These are phyloP conservation scores for Eucalyptus viminalis DNA, from an alignment of 345 rosid species.

Conservation along the genomic window DNA sequence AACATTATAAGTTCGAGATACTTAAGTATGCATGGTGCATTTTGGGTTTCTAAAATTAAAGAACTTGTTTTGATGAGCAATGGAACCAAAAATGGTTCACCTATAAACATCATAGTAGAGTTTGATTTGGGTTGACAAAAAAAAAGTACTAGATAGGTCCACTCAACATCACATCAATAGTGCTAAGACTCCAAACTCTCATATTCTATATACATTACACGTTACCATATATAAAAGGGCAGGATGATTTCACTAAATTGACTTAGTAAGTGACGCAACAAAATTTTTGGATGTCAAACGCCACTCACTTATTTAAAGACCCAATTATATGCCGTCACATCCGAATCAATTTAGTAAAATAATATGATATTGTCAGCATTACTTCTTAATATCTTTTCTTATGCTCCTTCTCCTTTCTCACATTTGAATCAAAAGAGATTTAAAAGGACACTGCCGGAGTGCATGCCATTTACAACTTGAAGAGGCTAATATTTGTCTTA, in stretches of 20 bases:
- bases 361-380: not conserved
- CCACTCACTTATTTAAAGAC: not conserved
- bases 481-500: not conserved
- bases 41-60: no score
- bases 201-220: not conserved
- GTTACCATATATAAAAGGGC: not conserved
- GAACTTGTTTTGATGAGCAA: no score
- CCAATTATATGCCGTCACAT: not conserved
- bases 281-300: not conserved
- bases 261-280: not conserved
- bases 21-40: no score
- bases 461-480: not conserved
- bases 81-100: accelerated
- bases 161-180: not conserved
- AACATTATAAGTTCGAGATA: no score
- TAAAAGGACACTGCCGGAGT: accelerated
- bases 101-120: not conserved
- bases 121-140: not conserved
- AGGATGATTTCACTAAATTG: not conserved
- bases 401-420: not conserved
- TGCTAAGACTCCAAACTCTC: not conserved
- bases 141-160: not conserved
- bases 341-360: not conserved
- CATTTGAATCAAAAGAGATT: no score
- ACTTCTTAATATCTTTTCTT: not conserved